Conservation (phyloP, 2,329 filamentous ascomycete genomes). For the Dothistroma pini region DNA sequence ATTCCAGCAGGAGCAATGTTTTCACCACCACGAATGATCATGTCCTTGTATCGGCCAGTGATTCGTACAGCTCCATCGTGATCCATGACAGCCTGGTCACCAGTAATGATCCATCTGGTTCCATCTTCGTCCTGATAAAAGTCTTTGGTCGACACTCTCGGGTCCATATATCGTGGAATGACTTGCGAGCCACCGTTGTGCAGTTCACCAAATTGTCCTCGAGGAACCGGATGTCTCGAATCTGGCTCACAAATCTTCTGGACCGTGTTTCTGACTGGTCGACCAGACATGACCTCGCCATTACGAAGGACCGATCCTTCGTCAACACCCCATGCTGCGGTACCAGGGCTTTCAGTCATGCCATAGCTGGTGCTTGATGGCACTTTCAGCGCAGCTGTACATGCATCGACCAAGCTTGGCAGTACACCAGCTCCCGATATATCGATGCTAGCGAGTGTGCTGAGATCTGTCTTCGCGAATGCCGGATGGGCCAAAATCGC, state of each 20-base stretch:
- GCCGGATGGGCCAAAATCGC: constrained; percentile 33
- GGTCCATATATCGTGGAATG: constrained; percentile 32
- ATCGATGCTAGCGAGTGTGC: constrained; percentile 32
- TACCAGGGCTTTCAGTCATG: constrained; percentile 46
- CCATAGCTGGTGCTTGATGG: constrained; percentile 38
- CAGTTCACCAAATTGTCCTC: constrained; percentile 32
- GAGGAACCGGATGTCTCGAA: constrained; percentile 25
- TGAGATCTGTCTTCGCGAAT: constrained; percentile 29
- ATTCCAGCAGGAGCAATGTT: constrained; percentile 53
- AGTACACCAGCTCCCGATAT: constrained; percentile 38
- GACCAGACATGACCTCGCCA: constrained; percentile 43
- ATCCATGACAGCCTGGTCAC: constrained; percentile 54
- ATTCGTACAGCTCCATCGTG: constrained; percentile 41
- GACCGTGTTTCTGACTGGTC: constrained; percentile 40
- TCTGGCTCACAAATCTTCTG: constrained; percentile 33
- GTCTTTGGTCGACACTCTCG: constrained; percentile 25
- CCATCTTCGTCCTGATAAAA: constrained; percentile 34
- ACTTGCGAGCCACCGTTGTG: constrained; percentile 33
- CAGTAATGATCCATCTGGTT: constrained; percentile 63
- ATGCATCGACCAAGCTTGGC: constrained; percentile 31
- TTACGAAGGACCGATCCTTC: constrained; percentile 31
- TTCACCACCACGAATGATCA: constrained; percentile 57
- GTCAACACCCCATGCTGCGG: constrained; percentile 40
- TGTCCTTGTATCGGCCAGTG: constrained; percentile 35
- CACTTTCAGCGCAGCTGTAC: constrained; percentile 29